Evolutionary conservation across 176 grass and related monocot genomes (phyloP).

Genomic region (Eragrostis curvula): DNA sequence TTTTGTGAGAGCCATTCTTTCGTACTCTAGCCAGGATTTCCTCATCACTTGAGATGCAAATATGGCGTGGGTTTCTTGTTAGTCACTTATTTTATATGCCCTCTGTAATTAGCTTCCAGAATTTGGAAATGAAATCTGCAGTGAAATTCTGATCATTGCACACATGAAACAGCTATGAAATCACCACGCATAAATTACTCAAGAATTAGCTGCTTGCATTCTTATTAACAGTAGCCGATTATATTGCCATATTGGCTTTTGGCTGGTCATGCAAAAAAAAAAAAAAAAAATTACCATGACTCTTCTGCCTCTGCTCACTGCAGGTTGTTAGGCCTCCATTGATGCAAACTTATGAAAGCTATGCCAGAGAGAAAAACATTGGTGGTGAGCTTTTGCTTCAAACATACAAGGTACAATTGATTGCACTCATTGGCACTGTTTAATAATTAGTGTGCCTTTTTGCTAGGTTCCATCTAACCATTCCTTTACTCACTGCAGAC

Average conservation of each 20-base stretch:
- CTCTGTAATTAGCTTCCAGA: conserved; percentile 28
- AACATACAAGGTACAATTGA: conserved; percentile 57
- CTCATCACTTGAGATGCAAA: neutral
- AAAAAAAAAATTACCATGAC: neutral
- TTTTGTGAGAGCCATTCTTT: neutral
- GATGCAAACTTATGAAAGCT: conserved; percentile 52
- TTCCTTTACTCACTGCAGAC: conserved; percentile 26
- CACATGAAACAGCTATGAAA: neutral
- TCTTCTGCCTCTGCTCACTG: neutral
- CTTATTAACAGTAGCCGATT: neutral
- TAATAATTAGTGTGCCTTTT: neutral
- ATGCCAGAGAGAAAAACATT: conserved; percentile 51
- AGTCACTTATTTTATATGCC: conserved; percentile 10
- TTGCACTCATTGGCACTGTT: neutral
- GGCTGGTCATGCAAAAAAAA: neutral
- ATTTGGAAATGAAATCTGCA: conserved; percentile 16
- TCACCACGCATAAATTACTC: neutral
- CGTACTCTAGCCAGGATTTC: neutral
- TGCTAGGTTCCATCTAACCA: conserved; percentile 11
- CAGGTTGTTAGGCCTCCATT: conserved; percentile 58
- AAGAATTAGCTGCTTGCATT: neutral
- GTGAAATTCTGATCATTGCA: neutral
- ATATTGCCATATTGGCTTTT: neutral
- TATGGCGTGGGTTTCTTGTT: neutral
- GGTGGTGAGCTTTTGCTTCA: conserved; percentile 53